A percentile compares a stretch with the other conserved stretches of the same genome.
phyloP scores from a whole-genome alignment of 768 basidiomycete species.

The Naganishia randhawae region DNA sequence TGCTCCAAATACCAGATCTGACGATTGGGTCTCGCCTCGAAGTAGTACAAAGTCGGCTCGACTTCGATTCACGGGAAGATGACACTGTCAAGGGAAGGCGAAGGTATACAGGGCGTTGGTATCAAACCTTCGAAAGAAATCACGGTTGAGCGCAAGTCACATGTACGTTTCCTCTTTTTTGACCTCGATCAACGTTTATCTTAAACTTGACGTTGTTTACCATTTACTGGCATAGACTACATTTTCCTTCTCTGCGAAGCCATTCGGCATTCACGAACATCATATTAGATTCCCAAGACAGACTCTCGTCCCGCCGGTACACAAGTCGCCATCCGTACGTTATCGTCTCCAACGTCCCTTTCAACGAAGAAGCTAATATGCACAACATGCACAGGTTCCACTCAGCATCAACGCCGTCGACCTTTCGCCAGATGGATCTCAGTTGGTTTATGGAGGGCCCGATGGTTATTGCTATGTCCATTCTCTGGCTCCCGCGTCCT shows the following conservation, averaged over 20 bases:
- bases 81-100: slow-evolving; percentile 54
- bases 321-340: slow-evolving; percentile 18
- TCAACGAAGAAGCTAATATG: background rate
- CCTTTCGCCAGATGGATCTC: slow-evolving; percentile 33
- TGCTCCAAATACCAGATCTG: background rate
- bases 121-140: slow-evolving; percentile 57
- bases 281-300: slow-evolving; percentile 57
- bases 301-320: slow-evolving; percentile 49
- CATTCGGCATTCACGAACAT: slow-evolving; percentile 57
- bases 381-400: slow-evolving; percentile 33
- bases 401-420: slow-evolving; percentile 43
- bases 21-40: background rate
- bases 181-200: background rate
- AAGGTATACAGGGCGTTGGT: slow-evolving; percentile 53
- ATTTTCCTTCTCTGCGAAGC: slow-evolving; percentile 39
- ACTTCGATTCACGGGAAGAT: slow-evolving; percentile 64
- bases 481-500: slow-evolving; percentile 15
- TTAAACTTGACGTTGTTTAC: background rate
- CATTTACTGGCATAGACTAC: slow-evolving; percentile 32
- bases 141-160: slow-evolving; percentile 50
- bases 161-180: slow-evolving; percentile 31
- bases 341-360: background rate
- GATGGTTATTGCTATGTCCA: slow-evolving; percentile 45
- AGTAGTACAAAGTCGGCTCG: slow-evolving; percentile 55
- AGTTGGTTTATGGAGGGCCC: slow-evolving; percentile 45